A percentile compares a stretch with the other conserved stretches of the same genome.
These are phyloP conservation scores for Apiospora malaysiana DNA, from an alignment of 2,329 filamentous ascomycete species.

Conservation along the genomic window DNA sequence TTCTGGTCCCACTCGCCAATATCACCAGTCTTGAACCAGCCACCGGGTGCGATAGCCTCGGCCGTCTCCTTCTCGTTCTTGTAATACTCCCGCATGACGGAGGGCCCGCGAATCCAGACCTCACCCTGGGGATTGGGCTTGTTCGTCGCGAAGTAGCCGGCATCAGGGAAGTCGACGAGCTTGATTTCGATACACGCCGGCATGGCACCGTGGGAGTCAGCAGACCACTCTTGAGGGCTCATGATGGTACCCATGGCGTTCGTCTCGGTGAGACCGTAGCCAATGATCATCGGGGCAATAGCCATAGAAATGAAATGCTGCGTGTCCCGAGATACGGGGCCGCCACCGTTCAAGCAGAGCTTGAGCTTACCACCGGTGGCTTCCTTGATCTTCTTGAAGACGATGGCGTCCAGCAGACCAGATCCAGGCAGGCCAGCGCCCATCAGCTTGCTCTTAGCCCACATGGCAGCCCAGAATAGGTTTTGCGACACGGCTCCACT, in stretches of 20 bases:
- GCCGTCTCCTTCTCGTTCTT: slow-evolving; percentile 79
- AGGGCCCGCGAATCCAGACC: slow-evolving; percentile 82
- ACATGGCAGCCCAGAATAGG: slow-evolving; percentile 71
- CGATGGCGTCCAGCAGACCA: slow-evolving; percentile 74
- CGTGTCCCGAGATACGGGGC: slow-evolving; percentile 83
- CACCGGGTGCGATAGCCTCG: slow-evolving; percentile 71
- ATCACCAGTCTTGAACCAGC: slow-evolving; percentile 89
- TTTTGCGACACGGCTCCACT: slow-evolving; percentile 72
- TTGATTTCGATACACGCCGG: slow-evolving; percentile 79
- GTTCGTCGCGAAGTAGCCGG: slow-evolving; percentile 78
- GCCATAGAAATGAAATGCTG: slow-evolving; percentile 88
- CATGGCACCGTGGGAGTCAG: slow-evolving; percentile 74
- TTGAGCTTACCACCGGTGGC: slow-evolving; percentile 83
- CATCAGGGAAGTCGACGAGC: slow-evolving; percentile 84
- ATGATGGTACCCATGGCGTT: slow-evolving; percentile 75
- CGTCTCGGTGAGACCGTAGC: slow-evolving; percentile 88
- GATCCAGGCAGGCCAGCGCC: slow-evolving; percentile 66
- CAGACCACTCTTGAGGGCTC: slow-evolving; percentile 81
- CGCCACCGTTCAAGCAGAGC: slow-evolving; percentile 85
- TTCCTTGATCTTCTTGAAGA: slow-evolving; percentile 92
- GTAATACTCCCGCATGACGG: slow-evolving; percentile 76
- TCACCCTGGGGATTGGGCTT: slow-evolving; percentile 81
- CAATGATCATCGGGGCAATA: slow-evolving; percentile 87
- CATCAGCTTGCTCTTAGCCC: slow-evolving; percentile 58
- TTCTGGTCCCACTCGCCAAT: slow-evolving; percentile 78